Percentiles rank a stretch among this genome's conserved stretches.
These are phyloP conservation scores for Beta macrorhiza DNA, from an alignment of 179 eudicot species.

Conservation along the genomic window DNA sequence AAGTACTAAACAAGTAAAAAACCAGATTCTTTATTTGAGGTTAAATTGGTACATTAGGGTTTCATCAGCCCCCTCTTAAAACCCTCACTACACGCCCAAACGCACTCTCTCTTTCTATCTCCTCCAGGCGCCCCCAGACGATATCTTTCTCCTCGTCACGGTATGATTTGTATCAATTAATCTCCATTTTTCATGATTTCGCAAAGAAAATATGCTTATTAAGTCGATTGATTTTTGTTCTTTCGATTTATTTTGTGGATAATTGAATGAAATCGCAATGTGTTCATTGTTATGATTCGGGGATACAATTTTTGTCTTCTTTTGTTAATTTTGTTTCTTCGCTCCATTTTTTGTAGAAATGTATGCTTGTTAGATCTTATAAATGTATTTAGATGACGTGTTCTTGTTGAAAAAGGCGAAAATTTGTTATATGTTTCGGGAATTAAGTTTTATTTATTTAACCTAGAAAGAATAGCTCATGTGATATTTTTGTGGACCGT, in stretches of 20 bases:
- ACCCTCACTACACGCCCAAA: not conserved
- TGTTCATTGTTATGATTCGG: no score
- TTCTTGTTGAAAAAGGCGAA: no score
- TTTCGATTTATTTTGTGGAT: not conserved
- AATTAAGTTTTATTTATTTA: no score
- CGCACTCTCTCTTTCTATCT: not conserved
- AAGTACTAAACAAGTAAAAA: not conserved
- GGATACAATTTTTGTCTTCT: no score
- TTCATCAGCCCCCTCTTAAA: not conserved
- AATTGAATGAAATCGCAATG: not conserved
- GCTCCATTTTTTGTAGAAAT: no score
- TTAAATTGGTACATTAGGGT: not conserved
- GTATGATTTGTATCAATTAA: not conserved
- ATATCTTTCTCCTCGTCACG: not conserved
- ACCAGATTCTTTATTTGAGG: no score
- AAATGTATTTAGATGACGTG: no score
- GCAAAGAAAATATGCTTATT: not conserved
- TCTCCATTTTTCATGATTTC: not conserved
- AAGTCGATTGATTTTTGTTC: not conserved
- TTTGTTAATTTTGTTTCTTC: no score
- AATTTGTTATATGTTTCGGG: no score
- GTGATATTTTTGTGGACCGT: no score
- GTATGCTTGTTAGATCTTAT: no score
- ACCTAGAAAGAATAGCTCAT: no score
- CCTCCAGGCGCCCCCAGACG: not conserved